Evolutionary conservation across 345 rosid genomes (phyloP), one percentile per base, ranked within the genome.

Genomic region (Sapria himalayana): DNA sequence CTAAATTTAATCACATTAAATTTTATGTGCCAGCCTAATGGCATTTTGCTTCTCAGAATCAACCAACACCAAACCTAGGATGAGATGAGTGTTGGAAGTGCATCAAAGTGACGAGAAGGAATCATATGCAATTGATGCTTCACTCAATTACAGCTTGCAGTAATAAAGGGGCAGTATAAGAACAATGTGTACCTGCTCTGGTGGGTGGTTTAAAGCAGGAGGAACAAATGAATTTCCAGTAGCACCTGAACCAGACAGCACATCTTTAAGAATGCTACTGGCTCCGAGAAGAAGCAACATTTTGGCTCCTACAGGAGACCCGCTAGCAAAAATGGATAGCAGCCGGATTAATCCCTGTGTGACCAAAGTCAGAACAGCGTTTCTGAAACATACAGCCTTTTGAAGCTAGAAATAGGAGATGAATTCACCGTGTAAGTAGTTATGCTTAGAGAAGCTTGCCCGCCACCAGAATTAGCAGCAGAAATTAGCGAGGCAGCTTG

Each of bases 401-500:
- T 41, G 31, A 51, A 37, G 10, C 8, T 20, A 22, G 39, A 29
- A 42, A 33, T 19, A 37, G 9, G 22, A 41, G 18, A 34, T 33
- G 16, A 41, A 23, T 49, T 56, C 67, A 91, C 99, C 63, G 99
- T 91, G 57, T 84, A 91, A 18, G 95, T 91, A 29, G 95, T 70
- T 35, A 74, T 56, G 54, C 89, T 76, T 15, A 91, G 75, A 42
- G 92, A 91, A 41, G 99, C 81, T 64, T 84, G 99, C 37, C 93
- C 95, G 55, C 95, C 79, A 25, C 99, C 92, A 4, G 93, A 61
- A 62, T 61, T 80, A 70, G 76, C 80, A 9, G 99, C 56, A n/a
- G 99, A 91, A 51, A 91, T 78, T 29, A 91, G 96, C 41, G 92
- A 49, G 7, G 96, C 85, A 56, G 99, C 99, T 65, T 91, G 99